These are phyloP conservation scores for Clonostachys rosea DNA, from an alignment of 2,329 filamentous ascomycete genomes.

Conservation along the genomic window DNA sequence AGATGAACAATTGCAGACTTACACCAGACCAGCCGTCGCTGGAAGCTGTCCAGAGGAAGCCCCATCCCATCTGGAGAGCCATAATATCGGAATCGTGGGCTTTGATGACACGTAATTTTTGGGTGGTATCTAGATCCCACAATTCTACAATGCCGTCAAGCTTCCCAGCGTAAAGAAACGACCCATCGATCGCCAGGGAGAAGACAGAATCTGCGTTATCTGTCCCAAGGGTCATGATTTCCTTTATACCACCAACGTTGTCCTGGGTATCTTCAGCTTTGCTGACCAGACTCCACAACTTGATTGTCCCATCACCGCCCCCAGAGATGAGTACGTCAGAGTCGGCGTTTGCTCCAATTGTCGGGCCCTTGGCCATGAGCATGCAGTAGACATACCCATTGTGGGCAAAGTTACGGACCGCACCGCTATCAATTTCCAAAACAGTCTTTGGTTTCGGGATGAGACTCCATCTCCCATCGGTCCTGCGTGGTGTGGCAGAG, in stretches of 20 bases:
- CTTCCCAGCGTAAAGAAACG: slow-evolving; percentile 88
- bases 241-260: slow-evolving; percentile 56
- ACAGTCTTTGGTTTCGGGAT: slow-evolving; percentile 52
- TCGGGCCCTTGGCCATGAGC: slow-evolving; percentile 72
- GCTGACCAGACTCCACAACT: slow-evolving; percentile 72
- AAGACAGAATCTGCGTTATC: slow-evolving; percentile 63
- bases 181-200: slow-evolving; percentile 81
- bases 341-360: slow-evolving; percentile 62
- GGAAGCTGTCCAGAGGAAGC: slow-evolving; percentile 82
- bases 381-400: slow-evolving; percentile 97
- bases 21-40: slow-evolving; percentile 84
- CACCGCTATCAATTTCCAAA: slow-evolving; percentile 75
- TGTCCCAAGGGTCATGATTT: slow-evolving; percentile 61
- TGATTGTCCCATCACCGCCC: slow-evolving; percentile 89
- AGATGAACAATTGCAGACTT: slow-evolving; percentile 19
- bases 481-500: slow-evolving; percentile 68
- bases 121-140: slow-evolving; percentile 93
- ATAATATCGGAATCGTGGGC: slow-evolving; percentile 79
- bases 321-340: slow-evolving; percentile 85
- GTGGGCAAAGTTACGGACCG: slow-evolving; percentile 86
- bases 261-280: slow-evolving; percentile 22
- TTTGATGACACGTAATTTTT: slow-evolving; percentile 83
- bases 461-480: slow-evolving; percentile 49
- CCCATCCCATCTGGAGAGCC: slow-evolving; percentile 79
- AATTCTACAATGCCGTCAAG: slow-evolving; percentile 85